Base-by-base conservation (phyloP, 1,284 basidiomycete genomes). In the Cystobasidium slooffiae region DNA sequence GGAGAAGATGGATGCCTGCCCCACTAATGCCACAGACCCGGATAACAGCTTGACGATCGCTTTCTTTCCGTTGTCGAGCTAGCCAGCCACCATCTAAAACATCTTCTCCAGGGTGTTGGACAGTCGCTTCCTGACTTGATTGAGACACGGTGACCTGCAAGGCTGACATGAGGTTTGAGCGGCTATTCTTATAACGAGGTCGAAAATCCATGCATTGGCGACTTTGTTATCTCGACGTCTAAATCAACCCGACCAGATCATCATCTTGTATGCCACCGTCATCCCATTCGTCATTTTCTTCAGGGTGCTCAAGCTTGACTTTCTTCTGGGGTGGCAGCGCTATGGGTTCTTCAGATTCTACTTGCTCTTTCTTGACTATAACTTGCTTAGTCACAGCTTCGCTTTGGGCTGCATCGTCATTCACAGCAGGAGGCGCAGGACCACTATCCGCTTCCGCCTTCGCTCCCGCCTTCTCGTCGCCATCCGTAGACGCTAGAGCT, bases 241-340 rank as follows among this genome's bases (percentile, higher is more conserved):
- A 67, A 8, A 53, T 49, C 51, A 72, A 39, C 2, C 69, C 61
- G 22, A 43, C 52, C 10, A 72, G 20, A 37, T 72, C 69, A 56
- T 62, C 62, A 47, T 72, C 69, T 10, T 46, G 41, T 49, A 72
- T 53, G 20, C 69, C 69, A 20, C 69, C 69, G 37, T 72, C 69
- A 37, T 63, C 69, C 39, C 47, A 41, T 3, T 72, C 58, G n/a
- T 72, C 69, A 12, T 51, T 47, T 44, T 68, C 67, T 22, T 52
- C 31, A 6, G 16, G 58, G 18, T 49, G 51, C 65, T 74, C 68
- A 10, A 24, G 18, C 39, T 74, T 74, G 14, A 67, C 64, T 41
- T 58, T 53, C 51, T 74, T 74, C 6, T 39, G 52, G 3, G 52
- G 37, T 7, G 72, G 65, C 5, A 6, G 12, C 24, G 22, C 12